A percentile compares a stretch with the other conserved stretches of the same genome.
These are phyloP conservation scores for Cornus controversa DNA, from an alignment of 148 eudicot genomes.

Conservation along the genomic window DNA sequence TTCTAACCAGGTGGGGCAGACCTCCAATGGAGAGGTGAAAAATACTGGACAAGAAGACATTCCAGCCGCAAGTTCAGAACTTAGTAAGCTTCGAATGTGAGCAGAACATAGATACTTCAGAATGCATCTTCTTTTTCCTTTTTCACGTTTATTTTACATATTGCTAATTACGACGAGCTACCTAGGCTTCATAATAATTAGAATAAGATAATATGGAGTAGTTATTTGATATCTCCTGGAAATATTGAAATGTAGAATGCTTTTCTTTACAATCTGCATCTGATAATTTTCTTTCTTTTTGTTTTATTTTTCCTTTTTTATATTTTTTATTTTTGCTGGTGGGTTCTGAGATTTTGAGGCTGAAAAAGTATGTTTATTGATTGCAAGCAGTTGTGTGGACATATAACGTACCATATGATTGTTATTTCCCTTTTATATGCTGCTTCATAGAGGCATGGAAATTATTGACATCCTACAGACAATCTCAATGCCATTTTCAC, in stretches of 20 bases:
- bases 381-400: no score
- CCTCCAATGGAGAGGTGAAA: conserved; percentile 10
- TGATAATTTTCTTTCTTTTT: no score
- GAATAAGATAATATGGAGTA: neutral
- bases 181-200: neutral
- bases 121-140: neutral
- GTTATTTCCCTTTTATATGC: no score
- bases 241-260: neutral
- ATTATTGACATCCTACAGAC: no score
- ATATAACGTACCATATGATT: no score
- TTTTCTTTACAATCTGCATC: neutral
- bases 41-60: conserved; percentile 6
- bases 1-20: conserved; percentile 17
- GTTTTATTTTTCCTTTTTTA: no score
- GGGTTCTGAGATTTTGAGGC: neutral
- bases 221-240: neutral
- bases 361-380: no score
- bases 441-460: no score
- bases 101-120: neutral
- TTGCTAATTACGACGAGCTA: conserved; percentile 1
- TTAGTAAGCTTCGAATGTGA: conserved; percentile 36
- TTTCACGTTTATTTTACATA: neutral
- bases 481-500: no score
- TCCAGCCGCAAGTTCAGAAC: conserved; percentile 22
- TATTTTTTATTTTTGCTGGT: neutral